Percentiles rank a stretch among this genome's conserved stretches.
phyloP scores from a whole-genome alignment of 352 stramenopile species.

The Phytophthora pistaciae region DNA sequence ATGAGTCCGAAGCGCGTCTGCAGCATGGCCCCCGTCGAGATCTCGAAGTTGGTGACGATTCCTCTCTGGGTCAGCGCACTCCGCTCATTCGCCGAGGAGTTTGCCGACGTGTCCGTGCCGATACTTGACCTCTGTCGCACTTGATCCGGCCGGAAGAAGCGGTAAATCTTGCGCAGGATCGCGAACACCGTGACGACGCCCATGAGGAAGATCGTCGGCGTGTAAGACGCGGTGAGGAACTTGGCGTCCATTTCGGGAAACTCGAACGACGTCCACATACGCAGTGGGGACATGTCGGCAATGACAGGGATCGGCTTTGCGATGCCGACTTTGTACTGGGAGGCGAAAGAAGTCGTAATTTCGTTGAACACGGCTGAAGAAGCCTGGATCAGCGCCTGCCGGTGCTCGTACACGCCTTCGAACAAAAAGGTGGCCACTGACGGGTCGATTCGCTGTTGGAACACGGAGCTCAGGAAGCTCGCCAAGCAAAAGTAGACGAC shows the following conservation, averaged over 20 bases:
- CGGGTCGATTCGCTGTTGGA: slow-evolving; percentile 35
- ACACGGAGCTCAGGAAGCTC: slow-evolving; percentile 22
- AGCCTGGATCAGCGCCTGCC: slow-evolving; percentile 2
- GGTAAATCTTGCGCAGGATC: slow-evolving; percentile 26
- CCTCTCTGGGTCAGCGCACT: slow-evolving; percentile 5
- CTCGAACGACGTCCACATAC: slow-evolving; percentile 23
- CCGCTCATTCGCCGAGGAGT: slow-evolving; percentile 16
- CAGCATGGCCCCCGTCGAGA: slow-evolving; percentile 36
- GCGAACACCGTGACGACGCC: slow-evolving; percentile 5
- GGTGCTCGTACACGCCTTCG: slow-evolving; percentile 21
- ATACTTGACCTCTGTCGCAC: slow-evolving; percentile 19
- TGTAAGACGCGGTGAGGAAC: slow-evolving; percentile 23
- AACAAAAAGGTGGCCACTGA: slow-evolving; percentile 25
- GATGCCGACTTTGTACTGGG: slow-evolving; percentile 19
- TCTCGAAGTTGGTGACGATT: slow-evolving; percentile 37
- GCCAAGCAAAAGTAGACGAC: slow-evolving; percentile 26
- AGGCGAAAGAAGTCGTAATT: slow-evolving; percentile 9
- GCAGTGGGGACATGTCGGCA: slow-evolving; percentile 28
- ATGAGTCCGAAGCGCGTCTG: slow-evolving; percentile 43
- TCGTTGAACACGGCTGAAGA: slow-evolving; percentile 14
- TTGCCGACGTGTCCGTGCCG: slow-evolving; percentile 12
- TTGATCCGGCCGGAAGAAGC: slow-evolving; percentile 15
- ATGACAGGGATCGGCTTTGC: slow-evolving; percentile 12
- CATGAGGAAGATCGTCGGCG: slow-evolving; percentile 26
- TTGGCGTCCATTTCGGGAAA: slow-evolving; percentile 20